A percentile compares a stretch with the other conserved stretches of the same genome.
phyloP scores from a whole-genome alignment of 83 land plant species.

The Thuja plicata region DNA sequence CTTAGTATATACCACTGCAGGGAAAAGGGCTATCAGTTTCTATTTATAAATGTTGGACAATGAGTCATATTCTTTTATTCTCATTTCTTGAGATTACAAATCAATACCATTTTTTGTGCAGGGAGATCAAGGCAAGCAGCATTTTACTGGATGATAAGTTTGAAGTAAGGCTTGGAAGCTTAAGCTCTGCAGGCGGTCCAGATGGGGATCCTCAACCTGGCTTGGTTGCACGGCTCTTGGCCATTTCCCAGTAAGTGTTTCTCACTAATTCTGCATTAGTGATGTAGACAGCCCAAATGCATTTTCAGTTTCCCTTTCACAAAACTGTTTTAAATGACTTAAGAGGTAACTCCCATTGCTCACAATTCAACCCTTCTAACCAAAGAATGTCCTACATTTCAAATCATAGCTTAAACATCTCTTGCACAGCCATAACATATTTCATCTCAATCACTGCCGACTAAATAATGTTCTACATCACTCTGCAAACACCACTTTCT shows the following conservation, averaged over 20 bases:
- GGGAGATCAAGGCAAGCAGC: slow-evolving; percentile 43
- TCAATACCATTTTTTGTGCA: slow-evolving; percentile 2
- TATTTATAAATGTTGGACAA: no score
- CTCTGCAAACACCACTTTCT: neutral
- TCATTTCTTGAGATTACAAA: neutral
- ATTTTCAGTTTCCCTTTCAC: neutral
- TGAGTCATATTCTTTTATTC: neutral
- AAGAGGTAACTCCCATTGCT: neutral
- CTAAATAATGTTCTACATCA: neutral
- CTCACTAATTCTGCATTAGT: neutral
- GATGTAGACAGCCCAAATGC: neutral
- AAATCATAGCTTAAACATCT: neutral
- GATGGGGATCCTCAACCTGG: slow-evolving; percentile 28
- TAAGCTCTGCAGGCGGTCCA: slow-evolving; percentile 26
- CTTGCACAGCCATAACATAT: neutral
- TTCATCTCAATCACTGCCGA: neutral
- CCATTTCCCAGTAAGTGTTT: slow-evolving; percentile 28
- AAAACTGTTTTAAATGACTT: neutral
- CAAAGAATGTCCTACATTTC: neutral
- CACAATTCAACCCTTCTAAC: neutral
- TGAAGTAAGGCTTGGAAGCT: slow-evolving; percentile 38
- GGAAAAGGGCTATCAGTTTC: no score
- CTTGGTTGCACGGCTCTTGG: slow-evolving; percentile 25
- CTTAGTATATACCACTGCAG: no score
- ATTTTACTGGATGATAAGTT: slow-evolving; percentile 43